Percentiles rank a stretch among this genome's conserved stretches.
Evolutionary conservation across 768 basidiomycete species (phyloP).

Genomic region (Kwoniella pini): DNA sequence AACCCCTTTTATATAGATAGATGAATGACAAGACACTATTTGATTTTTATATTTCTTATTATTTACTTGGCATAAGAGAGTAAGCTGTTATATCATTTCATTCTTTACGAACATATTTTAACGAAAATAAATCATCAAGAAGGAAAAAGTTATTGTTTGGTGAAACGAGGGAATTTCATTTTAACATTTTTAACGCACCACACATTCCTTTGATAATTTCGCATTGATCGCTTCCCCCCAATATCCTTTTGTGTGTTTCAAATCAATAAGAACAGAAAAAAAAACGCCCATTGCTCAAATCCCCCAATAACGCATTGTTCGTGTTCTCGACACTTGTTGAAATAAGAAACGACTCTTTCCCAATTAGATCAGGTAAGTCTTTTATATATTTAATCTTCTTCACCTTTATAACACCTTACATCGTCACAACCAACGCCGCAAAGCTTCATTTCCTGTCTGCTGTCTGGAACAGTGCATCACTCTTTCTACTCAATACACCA

Average conservation of each 20-base stretch:
- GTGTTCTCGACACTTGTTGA: background rate
- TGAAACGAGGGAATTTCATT: no score
- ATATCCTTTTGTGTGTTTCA: background rate
- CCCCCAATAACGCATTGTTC: background rate
- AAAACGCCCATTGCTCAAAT: background rate
- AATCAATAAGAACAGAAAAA: background rate
- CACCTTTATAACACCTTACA: background rate
- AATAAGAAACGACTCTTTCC: background rate
- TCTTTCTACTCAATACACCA: background rate
- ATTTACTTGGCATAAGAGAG: no score
- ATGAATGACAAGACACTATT: no score
- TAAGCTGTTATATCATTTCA: no score
- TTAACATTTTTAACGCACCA: no score
- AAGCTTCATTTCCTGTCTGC: background rate
- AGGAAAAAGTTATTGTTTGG: no score
- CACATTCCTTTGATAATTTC: background rate
- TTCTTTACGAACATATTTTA: no score
- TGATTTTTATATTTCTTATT: no score
- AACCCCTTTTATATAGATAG: no score
- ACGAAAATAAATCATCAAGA: no score
- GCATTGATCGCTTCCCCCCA: background rate
- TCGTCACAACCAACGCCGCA: background rate
- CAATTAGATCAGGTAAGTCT: slow-evolving; percentile 2
- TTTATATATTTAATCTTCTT: background rate
- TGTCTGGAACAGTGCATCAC: slow-evolving; percentile 1